Evolutionary conservation across 495 filamentous ascomycete genomes (phyloP).

Genomic region (Tuber brumale): DNA sequence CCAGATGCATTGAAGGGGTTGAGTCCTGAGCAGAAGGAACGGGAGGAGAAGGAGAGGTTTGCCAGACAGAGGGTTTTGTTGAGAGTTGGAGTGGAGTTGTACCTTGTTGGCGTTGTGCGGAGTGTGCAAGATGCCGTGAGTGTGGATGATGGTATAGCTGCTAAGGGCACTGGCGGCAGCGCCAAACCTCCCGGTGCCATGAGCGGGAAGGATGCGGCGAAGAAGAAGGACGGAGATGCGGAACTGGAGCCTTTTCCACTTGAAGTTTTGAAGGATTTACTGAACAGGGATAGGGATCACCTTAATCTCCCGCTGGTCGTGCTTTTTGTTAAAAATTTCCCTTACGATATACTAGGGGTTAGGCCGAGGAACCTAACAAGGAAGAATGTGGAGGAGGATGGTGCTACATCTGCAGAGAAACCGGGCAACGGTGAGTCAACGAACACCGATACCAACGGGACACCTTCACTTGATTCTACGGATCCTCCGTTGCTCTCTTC

Average conservation of each 20-base stretch:
- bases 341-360: slow-evolving; percentile 87
- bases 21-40: slow-evolving; percentile 73
- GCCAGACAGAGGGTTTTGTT: slow-evolving; percentile 78
- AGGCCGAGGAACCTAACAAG: slow-evolving; percentile 57
- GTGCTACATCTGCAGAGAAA: slow-evolving; percentile 54
- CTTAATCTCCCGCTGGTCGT: slow-evolving; percentile 84
- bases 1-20: slow-evolving; percentile 75
- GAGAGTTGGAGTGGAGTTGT: slow-evolving; percentile 87
- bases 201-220: slow-evolving; percentile 50
- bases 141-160: slow-evolving; percentile 65
- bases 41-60: slow-evolving; percentile 91
- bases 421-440: slow-evolving; percentile 47
- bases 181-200: slow-evolving; percentile 44
- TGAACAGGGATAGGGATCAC: slow-evolving; percentile 89
- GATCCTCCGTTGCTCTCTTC: slow-evolving; percentile 67
- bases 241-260: slow-evolving; percentile 76
- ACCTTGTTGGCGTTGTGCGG: slow-evolving; percentile 81
- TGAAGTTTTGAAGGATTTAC: slow-evolving; percentile 91
- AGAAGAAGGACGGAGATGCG: slow-evolving; percentile 38
- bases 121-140: slow-evolving; percentile 83
- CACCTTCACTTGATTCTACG: slow-evolving; percentile 44
- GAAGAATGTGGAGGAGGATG: slow-evolving; percentile 80
- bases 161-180: slow-evolving; percentile 54
- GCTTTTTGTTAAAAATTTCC: slow-evolving; percentile 90
- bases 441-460: slow-evolving; percentile 43